Base-by-base conservation (phyloP, 202 grass and related monocot genomes). In the Musa balbisiana region DNA sequence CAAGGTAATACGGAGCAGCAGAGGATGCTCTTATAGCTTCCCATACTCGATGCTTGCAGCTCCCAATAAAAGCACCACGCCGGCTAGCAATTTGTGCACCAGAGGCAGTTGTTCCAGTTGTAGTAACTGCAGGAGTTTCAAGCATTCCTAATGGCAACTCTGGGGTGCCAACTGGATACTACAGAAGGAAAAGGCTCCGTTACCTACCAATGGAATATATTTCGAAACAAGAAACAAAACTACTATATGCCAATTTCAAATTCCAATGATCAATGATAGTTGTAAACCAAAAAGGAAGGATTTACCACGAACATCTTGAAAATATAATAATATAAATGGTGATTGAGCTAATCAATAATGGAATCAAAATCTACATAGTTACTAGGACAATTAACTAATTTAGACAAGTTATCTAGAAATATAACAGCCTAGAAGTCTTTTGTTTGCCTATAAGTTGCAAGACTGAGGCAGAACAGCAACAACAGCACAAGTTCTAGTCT, bases 1-100 rank as follows among this genome's bases (percentile, higher is more conserved):
- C 94, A 77, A 98, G 81, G 87, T 98, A 98, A 86, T 98, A 98
- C 55, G 94, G 94, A 85, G 94, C 94, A 55, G 94, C 94, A 88
- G 94, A 98, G 12, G 94, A 98, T 76, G 94, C 94, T 86, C 91
- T 91, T 85, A 98, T 89, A 43, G 94, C 94, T 84, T 98, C 85
- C 94, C 94, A 98, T 80, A 94, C 51, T 0, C 65, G 83, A 81
- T 98, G 88, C 85, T 98, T 98, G 85, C 94, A 98, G 81, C 94
- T 98, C 24, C 94, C 94, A 86, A 98, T 98, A 67, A 83, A 98
- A 83, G 85, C 91, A 80, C 84, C 88, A 76, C 91, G 90, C 79
- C 88, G 89, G 76, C 87, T 81, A 80, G 86, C 79, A 85, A 87
- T 87, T 67, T 90, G 85, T 64, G 90, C 73, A 90, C 84, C 84